A percentile compares a stretch with the other conserved stretches of the same genome.
Conservation (phyloP, 2,329 filamentous ascomycete species). For the Diaporthe sp. region DNA sequence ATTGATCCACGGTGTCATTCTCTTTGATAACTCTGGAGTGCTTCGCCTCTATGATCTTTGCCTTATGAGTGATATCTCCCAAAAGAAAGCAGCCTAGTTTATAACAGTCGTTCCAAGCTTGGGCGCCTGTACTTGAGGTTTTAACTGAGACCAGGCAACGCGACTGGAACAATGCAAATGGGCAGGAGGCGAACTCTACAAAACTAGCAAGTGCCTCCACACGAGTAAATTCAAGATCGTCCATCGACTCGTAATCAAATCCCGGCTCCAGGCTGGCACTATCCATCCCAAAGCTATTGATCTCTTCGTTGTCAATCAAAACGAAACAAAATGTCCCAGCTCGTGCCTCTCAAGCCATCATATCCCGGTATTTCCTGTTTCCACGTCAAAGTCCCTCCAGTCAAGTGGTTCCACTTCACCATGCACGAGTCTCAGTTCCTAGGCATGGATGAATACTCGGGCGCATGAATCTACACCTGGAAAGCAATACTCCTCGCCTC, state of each 20-base stretch:
- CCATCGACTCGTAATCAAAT: no score
- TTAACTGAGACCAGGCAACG: background rate
- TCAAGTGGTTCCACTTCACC: background rate
- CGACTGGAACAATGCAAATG: background rate
- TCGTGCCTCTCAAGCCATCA: background rate
- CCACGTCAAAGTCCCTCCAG: background rate
- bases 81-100: background rate
- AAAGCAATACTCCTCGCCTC: background rate
- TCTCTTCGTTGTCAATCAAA: background rate
- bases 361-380: background rate
- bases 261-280: no score
- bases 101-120: background rate
- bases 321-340: background rate
- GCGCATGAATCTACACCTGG: background rate
- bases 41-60: no score
- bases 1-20: background rate
- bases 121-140: background rate
- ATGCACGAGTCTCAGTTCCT: background rate
- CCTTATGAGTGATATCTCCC: background rate
- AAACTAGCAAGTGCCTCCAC: background rate
- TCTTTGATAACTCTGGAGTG: background rate
- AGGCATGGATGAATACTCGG: background rate
- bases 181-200: background rate
- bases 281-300: background rate
- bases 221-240: no score